Conservation (phyloP, 2,329 filamentous ascomycete genomes). For the Shiraia bambusicola region DNA sequence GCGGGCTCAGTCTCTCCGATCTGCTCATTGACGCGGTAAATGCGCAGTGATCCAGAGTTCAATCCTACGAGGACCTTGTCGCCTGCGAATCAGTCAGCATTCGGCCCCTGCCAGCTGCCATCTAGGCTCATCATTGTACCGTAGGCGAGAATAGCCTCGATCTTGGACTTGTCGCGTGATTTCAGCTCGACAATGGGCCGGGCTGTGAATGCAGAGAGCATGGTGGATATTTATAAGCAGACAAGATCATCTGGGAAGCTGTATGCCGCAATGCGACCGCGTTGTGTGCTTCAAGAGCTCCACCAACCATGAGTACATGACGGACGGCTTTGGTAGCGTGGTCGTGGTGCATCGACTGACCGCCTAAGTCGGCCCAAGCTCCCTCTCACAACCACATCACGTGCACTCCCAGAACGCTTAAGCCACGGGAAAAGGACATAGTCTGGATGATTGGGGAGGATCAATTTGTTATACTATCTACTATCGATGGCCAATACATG, state of each 20-base stretch:
- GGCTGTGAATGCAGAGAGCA: constrained; percentile 97
- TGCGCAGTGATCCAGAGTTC: constrained; percentile 81
- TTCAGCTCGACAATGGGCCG: constrained; percentile 96
- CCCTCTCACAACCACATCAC: constrained; percentile 9
- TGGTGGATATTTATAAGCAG: constrained; percentile 43
- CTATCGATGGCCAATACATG: constrained; percentile 21
- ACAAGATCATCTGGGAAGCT: constrained; percentile 14
- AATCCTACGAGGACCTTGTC: constrained; percentile 90
- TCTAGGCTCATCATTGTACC: constrained; percentile 53
- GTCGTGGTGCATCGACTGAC: no score
- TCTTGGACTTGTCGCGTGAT: constrained; percentile 92
- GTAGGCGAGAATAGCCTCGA: constrained; percentile 92
- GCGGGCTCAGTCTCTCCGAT: constrained; percentile 46
- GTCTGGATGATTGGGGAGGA: not conserved
- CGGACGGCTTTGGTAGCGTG: constrained; percentile 14
- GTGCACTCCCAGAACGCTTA: constrained; percentile 3
- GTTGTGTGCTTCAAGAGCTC: constrained; percentile 19
- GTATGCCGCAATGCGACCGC: constrained; percentile 20
- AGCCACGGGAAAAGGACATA: no score
- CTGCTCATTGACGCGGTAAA: constrained; percentile 85
- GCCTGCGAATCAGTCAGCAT: constrained; percentile 53
- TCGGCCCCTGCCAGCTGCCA: not conserved
- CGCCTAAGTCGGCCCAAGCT: no score
- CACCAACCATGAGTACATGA: constrained; percentile 16
- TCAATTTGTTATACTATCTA: constrained; percentile 9